These are phyloP conservation scores for Toxoplasma gondii DNA, from an alignment of 169 alveolate species.

Conservation along the genomic window DNA sequence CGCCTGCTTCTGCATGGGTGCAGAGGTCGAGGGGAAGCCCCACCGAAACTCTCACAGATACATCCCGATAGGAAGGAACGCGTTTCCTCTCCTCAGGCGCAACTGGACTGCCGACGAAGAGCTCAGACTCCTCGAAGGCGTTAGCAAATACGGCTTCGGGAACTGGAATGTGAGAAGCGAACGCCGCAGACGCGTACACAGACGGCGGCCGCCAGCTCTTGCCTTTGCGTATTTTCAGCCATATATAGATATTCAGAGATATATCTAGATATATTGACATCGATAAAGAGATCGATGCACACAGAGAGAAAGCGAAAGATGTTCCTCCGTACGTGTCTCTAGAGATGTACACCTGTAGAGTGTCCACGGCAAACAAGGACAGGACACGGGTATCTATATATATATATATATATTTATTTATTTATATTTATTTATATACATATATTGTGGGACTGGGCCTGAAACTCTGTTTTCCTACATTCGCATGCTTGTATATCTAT, in stretches of 20 bases:
- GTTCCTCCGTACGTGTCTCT: too few species aligned
- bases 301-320: too few species aligned
- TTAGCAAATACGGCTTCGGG: constrained; percentile 91
- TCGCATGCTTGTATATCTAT: background rate
- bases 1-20: constrained; percentile 88
- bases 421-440: too few species aligned
- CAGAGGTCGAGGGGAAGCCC: constrained; percentile 71
- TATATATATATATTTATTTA: too few species aligned
- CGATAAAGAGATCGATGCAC: too few species aligned
- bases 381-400: background rate
- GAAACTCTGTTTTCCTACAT: background rate
- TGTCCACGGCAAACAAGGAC: too few species aligned
- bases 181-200: background rate
- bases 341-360: too few species aligned
- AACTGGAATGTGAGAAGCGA: constrained; percentile 82
- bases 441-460: too few species aligned
- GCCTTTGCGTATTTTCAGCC: background rate
- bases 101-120: constrained; percentile 94
- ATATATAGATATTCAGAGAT: too few species aligned
- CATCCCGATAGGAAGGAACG: constrained; percentile 89
- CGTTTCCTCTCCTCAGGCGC: constrained; percentile 81
- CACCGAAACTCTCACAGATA: constrained; percentile 86
- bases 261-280: too few species aligned
- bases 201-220: background rate
- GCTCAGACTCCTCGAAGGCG: constrained; percentile 87